phyloP scores from a whole-genome alignment of 225 moss, liverwort and hornwort genomes.

The Polytrichum formosum region DNA sequence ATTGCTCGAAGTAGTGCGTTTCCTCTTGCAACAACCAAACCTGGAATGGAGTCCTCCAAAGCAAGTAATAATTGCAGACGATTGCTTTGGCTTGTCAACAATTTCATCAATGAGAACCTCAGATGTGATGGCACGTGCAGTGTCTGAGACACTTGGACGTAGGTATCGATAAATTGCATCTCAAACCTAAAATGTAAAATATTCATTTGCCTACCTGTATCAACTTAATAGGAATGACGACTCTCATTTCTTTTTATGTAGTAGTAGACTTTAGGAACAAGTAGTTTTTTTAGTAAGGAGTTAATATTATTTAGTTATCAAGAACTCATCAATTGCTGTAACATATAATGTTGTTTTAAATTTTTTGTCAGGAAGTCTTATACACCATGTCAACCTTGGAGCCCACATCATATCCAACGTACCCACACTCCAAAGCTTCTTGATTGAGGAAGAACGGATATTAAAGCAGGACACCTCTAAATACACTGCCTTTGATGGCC shows the following conservation, averaged over 20 bases:
- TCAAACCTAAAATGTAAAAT: background rate
- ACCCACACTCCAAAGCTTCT: constrained; percentile 66
- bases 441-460: constrained; percentile 59
- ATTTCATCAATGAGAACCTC: constrained; percentile 70
- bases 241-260: background rate
- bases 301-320: background rate
- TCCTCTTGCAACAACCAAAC: constrained; percentile 63
- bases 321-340: background rate
- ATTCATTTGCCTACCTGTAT: background rate
- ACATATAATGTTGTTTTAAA: constrained; percentile 21
- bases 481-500: constrained; percentile 52
- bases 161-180: constrained; percentile 44
- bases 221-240: background rate
- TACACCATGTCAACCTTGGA: constrained; percentile 83
- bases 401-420: constrained; percentile 64
- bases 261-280: background rate
- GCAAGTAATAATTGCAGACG: constrained; percentile 75
- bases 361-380: constrained; percentile 60
- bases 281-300: background rate
- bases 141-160: constrained; percentile 73
- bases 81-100: constrained; percentile 74
- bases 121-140: constrained; percentile 66
- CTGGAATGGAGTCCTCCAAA: constrained; percentile 54
- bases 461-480: constrained; percentile 52
- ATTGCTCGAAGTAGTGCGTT: constrained; percentile 61